Evolutionary conservation across 2,329 filamentous ascomycete species (phyloP), one percentile per base, ranked within the genome.

Genomic region (Diplodia scrobiculata): DNA sequence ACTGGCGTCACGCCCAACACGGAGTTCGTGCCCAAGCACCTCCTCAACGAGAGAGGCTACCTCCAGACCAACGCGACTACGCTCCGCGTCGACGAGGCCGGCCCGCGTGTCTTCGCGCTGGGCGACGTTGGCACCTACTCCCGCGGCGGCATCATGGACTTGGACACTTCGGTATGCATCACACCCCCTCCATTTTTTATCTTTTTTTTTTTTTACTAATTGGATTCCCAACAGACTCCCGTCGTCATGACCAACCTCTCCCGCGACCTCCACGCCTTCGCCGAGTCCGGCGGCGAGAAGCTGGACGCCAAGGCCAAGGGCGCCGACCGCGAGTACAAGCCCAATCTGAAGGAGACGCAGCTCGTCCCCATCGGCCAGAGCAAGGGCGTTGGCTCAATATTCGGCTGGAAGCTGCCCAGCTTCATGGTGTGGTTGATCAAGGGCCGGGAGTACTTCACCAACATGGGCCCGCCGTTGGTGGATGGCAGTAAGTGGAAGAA

Each of bases 171-270:
- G 9, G 69, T 62, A 50, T 50, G 58, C 17, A 17, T 53, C 51
- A 34, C 14, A 4, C 32, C 9, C 9, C 32, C 32, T 10, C 9
- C 32, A 7, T 34, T 1, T 34, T 1, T 10, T 27, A 14, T 25
- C 3, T n/a, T 32, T 4, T 52, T 13, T 17, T 14, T 14, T 32
- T 25, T n/a, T 14, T 19, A 38, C 21, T n/a, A 21, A 32, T 25
- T 48, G 29, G 27, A 7, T 36, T 17, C 9, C 14, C 3, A 9
- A 36, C 27, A 62, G 58, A 29, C 82, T 0, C 78, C 81, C 1
- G 77, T 80, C 3, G 66, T 81, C 3, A 72, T 73, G 25, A 75
- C 76, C 5, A 84, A 83, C 68, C 70, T 85, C n/a, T 77, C 79
- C 67, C 76, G 80, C 55, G 82, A 84, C 66, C 69, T 84, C 41